A percentile compares a stretch with the other conserved stretches of the same genome.
Evolutionary conservation across 2,329 filamentous ascomycete genomes (phyloP).

Genomic region (Lecanicillium sp.): DNA sequence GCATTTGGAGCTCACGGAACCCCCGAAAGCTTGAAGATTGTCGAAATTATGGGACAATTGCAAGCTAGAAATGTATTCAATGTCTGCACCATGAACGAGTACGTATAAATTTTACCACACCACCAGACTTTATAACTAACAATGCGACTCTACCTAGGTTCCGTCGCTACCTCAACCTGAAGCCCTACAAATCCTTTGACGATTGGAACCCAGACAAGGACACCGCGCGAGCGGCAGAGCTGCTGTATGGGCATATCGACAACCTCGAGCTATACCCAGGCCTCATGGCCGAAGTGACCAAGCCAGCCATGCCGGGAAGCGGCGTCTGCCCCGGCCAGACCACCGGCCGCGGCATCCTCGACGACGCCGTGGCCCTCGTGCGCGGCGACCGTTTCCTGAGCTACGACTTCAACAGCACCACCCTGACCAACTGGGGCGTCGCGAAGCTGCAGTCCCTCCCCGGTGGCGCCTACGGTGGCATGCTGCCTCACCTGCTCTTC

Average conservation of each 20-base stretch:
- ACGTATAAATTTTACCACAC: no score
- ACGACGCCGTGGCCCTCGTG: slow-evolving; percentile 47
- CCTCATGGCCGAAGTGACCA: slow-evolving; percentile 46
- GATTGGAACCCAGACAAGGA: slow-evolving; percentile 1
- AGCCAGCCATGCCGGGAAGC: slow-evolving; percentile 37
- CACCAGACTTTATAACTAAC: no score
- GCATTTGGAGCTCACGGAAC: not conserved
- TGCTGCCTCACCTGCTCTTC: no score
- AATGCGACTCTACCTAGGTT: no score
- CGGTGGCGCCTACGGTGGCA: no score
- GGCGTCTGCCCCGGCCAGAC: slow-evolving; percentile 45
- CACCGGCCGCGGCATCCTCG: slow-evolving; percentile 43
- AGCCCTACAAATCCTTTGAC: not conserved
- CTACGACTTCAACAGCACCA: slow-evolving; percentile 26
- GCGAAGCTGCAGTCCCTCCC: no score
- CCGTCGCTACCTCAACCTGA: no score
- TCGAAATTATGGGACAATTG: no score
- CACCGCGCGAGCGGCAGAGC: slow-evolving; percentile 19
- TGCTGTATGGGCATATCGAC: slow-evolving; percentile 51
- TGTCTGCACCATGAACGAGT: no score
- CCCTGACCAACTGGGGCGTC: slow-evolving; percentile 27
- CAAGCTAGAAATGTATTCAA: no score
- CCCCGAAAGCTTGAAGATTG: not conserved
- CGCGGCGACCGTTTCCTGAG: slow-evolving; percentile 49
- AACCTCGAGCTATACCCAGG: slow-evolving; percentile 60